phyloP scores from a whole-genome alignment of 163 green algal genomes.

The Chloroidium sp. region DNA sequence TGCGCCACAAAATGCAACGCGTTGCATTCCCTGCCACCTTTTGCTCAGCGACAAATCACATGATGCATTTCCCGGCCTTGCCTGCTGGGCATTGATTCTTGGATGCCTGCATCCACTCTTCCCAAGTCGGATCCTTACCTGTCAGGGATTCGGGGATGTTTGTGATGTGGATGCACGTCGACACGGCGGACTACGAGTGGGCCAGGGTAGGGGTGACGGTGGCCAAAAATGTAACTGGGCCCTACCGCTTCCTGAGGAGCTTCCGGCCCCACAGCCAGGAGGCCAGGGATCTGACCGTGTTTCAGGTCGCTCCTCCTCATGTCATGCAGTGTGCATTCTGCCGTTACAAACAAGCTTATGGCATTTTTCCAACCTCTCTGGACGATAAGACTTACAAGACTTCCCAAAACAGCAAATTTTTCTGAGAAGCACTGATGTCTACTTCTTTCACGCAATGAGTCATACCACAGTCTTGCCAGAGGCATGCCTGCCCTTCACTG shows the following conservation, averaged over 20 bases:
- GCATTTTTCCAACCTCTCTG: too few species aligned
- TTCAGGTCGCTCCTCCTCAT: slow-evolving; percentile 8
- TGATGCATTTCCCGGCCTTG: neutral
- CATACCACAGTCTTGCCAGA: too few species aligned
- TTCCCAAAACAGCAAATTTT: too few species aligned
- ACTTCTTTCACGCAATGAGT: too few species aligned
- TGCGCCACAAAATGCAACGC: too few species aligned
- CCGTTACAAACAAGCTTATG: too few species aligned
- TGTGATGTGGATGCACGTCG: slow-evolving; percentile 46
- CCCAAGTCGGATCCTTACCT: neutral
- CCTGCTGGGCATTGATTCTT: neutral
- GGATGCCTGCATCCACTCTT: neutral
- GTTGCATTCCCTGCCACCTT: too few species aligned
- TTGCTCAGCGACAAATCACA: neutral
- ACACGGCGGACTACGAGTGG: slow-evolving; percentile 28
- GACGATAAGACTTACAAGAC: too few species aligned
- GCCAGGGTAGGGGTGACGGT: slow-evolving; percentile 26
- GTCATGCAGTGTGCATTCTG: too few species aligned
- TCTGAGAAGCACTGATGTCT: too few species aligned
- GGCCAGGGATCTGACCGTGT: slow-evolving; percentile 39
- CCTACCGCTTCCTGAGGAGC: slow-evolving; percentile 31
- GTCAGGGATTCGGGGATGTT: slow-evolving; percentile 17
- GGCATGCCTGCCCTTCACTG: too few species aligned
- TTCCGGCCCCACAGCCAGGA: slow-evolving; percentile 26
- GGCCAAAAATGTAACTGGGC: slow-evolving; percentile 11